Evolutionary conservation across 2,329 filamentous ascomycete species (phyloP).

Genomic region (Beauveria sp.): DNA sequence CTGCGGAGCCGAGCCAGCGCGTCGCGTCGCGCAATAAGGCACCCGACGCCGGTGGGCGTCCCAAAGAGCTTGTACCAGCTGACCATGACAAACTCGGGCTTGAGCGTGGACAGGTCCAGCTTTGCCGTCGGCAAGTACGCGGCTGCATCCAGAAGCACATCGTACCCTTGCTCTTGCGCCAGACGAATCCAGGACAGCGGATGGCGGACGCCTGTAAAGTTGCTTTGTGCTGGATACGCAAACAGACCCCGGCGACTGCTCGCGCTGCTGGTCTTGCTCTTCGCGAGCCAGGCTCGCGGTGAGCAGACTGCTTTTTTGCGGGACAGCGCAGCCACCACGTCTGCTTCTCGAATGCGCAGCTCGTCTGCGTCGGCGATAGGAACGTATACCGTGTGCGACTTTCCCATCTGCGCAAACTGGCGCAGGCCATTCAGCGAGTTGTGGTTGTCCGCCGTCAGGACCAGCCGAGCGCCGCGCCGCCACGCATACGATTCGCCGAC

Average conservation of each 20-base stretch:
- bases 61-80: constrained; percentile 38
- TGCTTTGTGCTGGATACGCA: constrained; percentile 39
- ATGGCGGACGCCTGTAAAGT: constrained; percentile 36
- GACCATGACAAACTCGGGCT: constrained; percentile 31
- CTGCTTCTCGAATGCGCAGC: constrained; percentile 21
- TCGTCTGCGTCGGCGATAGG: constrained; percentile 18
- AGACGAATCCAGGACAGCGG: constrained; percentile 28
- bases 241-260: constrained; percentile 26
- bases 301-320: background rate
- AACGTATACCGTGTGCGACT: constrained; percentile 24
- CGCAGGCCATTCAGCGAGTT: constrained; percentile 34
- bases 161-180: constrained; percentile 30
- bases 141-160: constrained; percentile 33
- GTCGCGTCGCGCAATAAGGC: constrained; percentile 26
- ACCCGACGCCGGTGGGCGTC: constrained; percentile 34
- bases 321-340: constrained; percentile 20
- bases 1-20: constrained; percentile 24
- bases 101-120: constrained; percentile 26
- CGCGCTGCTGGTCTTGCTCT: background rate
- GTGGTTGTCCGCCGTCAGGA: constrained; percentile 34
- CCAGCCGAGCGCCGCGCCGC: constrained; percentile 17
- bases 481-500: constrained; percentile 34
- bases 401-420: constrained; percentile 24
- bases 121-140: constrained; percentile 30
- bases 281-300: background rate